Conservation (phyloP, 139 green algal species). For the Micractinium sp. region DNA sequence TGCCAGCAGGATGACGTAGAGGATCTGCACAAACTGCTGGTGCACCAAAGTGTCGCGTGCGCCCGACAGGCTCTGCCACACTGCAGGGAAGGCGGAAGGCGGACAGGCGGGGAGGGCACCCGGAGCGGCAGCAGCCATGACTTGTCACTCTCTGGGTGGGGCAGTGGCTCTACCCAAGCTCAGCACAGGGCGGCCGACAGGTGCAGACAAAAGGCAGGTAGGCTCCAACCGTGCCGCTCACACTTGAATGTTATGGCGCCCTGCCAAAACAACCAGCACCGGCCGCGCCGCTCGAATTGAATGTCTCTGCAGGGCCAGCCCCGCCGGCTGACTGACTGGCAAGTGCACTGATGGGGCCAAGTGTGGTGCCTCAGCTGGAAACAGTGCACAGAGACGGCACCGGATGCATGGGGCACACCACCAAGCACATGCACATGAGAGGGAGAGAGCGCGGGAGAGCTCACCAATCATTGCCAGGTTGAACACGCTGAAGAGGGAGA, state of each 20-base stretch:
- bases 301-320: too few relatives aligned
- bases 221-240: too few relatives aligned
- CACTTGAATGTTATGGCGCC: too few relatives aligned
- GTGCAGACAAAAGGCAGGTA: too few relatives aligned
- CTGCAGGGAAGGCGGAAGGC: not conserved
- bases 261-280: too few relatives aligned
- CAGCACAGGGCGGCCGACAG: too few relatives aligned
- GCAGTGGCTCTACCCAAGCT: too few relatives aligned
- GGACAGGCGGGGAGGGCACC: not conserved
- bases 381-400: not conserved
- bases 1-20: constrained; percentile 64
- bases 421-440: not conserved
- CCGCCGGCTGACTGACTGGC: too few relatives aligned
- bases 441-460: not conserved
- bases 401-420: not conserved
- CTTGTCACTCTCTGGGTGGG: not conserved
- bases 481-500: constrained; percentile 61
- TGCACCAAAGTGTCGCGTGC: constrained; percentile 53
- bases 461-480: constrained; percentile 69
- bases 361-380: not conserved
- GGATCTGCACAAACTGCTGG: constrained; percentile 47
- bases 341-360: not conserved
- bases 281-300: too few relatives aligned
- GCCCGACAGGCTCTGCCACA: constrained; percentile 80
- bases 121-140: not conserved